Base-by-base conservation (phyloP, 805 yeast species). In the Lachancea fermentati region DNA sequence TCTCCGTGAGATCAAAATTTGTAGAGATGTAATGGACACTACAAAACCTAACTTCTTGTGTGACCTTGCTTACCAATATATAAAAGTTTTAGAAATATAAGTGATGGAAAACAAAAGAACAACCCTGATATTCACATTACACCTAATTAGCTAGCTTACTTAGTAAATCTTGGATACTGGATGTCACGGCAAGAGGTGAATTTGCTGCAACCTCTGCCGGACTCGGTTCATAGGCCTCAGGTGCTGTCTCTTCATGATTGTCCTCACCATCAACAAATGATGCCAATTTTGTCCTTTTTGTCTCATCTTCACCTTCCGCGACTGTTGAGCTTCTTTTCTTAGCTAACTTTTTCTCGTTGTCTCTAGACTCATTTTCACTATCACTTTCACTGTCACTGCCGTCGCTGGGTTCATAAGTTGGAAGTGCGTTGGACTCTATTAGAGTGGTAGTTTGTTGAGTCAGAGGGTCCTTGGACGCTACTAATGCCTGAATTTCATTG, bases 81-180 rank as follows among this genome's bases (percentile, higher is more conserved):
- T 57, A 18, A 47, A 49, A 13, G 64, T 52, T 8, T 43, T 59
- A 19, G 61, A 57, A 31, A 48, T 47, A 24, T 26, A 39, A 36
- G 32, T 34, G 31, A 19, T 30, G 26, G 19, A 32, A 34, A 28
- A 33, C 19, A 19, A 14, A 17, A 29, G 39, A 15, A 14, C 13
- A 34, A 19, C 12, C 19, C 19, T 6, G 14, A 24, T 26, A 9
- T 26, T 37, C 6, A 26, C 33, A 31, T 39, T 22, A 28, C 12
- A 24, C 8, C 32, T 49, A 61, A 41, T 48, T 57, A 7, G 66
- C 64, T 30, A 61, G 45, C 40, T 55, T 60, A 47, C 64, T 61
- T 36, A 61, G 46, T 28, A 61, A 39, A 39, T 61, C 66, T 36
- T 61, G 66, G 30, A 61, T 60, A 39, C 52, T 60, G 2, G 65